Conservation (phyloP, 805 yeast species). For the Metschnikowia santaceciliae region DNA sequence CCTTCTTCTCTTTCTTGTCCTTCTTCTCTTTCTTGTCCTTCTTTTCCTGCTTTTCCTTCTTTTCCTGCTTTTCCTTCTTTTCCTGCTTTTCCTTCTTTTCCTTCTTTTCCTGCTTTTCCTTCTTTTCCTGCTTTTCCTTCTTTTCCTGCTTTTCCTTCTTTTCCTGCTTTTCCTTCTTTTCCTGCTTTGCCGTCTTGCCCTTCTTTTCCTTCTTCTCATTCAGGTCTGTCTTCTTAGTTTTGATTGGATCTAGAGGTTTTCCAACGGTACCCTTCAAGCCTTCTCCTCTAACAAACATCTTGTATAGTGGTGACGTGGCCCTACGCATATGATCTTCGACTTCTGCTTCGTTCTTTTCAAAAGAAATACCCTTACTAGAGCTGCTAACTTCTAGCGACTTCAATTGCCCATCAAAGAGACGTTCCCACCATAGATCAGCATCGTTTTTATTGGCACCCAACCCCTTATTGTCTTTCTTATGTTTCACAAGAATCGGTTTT, state of each 20-base stretch:
- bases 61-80: conserved; percentile 12
- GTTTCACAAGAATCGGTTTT: conserved; percentile 84
- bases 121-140: not conserved
- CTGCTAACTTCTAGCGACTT: conserved; percentile 62
- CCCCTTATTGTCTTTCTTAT: conserved; percentile 87
- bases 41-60: not conserved
- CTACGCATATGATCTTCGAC: conserved; percentile 46
- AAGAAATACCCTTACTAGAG: conserved; percentile 38
- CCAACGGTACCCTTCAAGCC: conserved; percentile 76
- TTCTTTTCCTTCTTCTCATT: conserved; percentile 24
- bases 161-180: conserved; percentile 20
- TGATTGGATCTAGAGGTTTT: conserved; percentile 15
- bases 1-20: conserved; percentile 1
- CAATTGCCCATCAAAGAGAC: conserved; percentile 88
- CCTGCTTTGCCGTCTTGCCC: conserved; percentile 28
- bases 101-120: conserved; percentile 17
- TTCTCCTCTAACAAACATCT: conserved; percentile 85
- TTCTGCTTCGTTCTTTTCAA: conserved; percentile 49
- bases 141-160: conserved; percentile 8
- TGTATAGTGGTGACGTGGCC: conserved; percentile 67
- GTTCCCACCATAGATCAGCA: conserved; percentile 95
- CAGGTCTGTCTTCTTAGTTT: conserved; percentile 17
- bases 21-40: not conserved
- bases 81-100: conserved; percentile 20
- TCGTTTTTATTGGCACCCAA: conserved; percentile 77